phyloP scores from a whole-genome alignment of 805 yeast species.

The Yamadazyma paraphyllophila region DNA sequence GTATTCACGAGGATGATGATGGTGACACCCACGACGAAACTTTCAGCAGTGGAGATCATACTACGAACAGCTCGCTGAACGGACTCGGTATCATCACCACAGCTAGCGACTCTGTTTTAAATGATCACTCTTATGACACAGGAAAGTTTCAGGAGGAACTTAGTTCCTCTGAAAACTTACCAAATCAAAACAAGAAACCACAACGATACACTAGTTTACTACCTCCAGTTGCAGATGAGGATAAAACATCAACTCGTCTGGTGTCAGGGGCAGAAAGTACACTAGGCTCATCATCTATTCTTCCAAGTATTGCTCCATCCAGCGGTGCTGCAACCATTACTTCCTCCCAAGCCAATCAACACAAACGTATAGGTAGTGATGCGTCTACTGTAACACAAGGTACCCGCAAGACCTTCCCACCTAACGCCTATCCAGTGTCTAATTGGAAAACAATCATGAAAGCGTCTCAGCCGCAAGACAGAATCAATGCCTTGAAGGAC shows the following conservation, averaged over 20 bases:
- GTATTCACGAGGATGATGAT: conserved; percentile 30
- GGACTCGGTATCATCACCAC: conserved; percentile 12
- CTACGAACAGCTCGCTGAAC: conserved; percentile 5
- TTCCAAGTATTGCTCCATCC: conserved; percentile 7
- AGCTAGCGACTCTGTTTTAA: conserved; percentile 24
- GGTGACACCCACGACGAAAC: conserved; percentile 14
- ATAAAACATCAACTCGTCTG: not conserved
- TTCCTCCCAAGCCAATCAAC: not conserved
- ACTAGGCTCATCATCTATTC: conserved; percentile 3
- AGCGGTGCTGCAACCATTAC: not conserved
- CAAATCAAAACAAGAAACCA: not conserved
- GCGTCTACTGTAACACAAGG: conserved; percentile 11
- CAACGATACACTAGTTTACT: conserved; percentile 28
- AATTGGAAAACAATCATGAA: conserved; percentile 43
- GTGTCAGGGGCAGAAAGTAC: not conserved
- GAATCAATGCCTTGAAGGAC: conserved; percentile 39
- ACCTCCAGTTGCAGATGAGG: conserved; percentile 11
- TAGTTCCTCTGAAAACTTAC: conserved; percentile 21
- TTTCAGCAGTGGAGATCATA: conserved; percentile 10
- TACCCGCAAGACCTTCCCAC: conserved; percentile 13
- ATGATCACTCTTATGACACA: conserved; percentile 19
- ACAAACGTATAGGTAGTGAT: conserved; percentile 12
- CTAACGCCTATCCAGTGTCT: conserved; percentile 31
- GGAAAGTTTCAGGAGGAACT: conserved; percentile 28
- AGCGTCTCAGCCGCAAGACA: conserved; percentile 40